Base-by-base conservation (phyloP, 2,329 filamentous ascomycete genomes). In the Pyrenochaeta sp. region DNA sequence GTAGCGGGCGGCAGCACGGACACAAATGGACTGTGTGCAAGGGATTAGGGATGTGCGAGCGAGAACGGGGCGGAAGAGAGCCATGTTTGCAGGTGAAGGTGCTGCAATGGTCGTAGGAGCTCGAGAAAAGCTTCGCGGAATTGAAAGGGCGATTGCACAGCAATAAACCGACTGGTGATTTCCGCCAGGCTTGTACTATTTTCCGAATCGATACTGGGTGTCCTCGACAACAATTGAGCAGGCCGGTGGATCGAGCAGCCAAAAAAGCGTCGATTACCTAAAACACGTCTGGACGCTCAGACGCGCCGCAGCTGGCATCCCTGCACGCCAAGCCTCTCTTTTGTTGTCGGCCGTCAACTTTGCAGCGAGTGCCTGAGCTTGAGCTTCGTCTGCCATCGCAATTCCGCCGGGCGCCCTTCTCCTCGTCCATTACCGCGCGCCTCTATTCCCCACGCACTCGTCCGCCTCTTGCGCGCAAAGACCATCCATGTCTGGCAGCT, bases 281-380 rank as follows among this genome's bases (percentile, higher is more conserved):
- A 50, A 53, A n/a, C n/a, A n/a, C n/a, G n/a, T n/a, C n/a, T n/a
- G n/a, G 44, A 44, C 53, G 53, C 42, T 45, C 35, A 36, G 44
- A 51, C 50, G 52, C 52, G 50, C 43, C 41, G 22, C 40, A 48
- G 46, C 42, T 44, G 40, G 21, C 51, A 58, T 58, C 55, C 54
- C 43, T 45, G 38, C 48, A 34, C 50, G 52, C 57, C 47, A 57
- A 56, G 53, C 42, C 35, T 26, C 21, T 55, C 55, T 62, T 66
- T 60, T 66, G 60, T 65, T 68, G 57, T 61, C 53, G 47, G 35
- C 43, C 48, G 36, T 53, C 49, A 53, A 52, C 51, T 55, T 52
- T 51, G 48, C 53, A 58, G 49, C 48, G 54, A 44, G 45, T 46
- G 31, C 51, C 44, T 48, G 41, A 48, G 49, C 38, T 35, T 13